Evolutionary conservation across 2,329 filamentous ascomycete genomes (phyloP).

Genomic region (Pezicula carpinea): DNA sequence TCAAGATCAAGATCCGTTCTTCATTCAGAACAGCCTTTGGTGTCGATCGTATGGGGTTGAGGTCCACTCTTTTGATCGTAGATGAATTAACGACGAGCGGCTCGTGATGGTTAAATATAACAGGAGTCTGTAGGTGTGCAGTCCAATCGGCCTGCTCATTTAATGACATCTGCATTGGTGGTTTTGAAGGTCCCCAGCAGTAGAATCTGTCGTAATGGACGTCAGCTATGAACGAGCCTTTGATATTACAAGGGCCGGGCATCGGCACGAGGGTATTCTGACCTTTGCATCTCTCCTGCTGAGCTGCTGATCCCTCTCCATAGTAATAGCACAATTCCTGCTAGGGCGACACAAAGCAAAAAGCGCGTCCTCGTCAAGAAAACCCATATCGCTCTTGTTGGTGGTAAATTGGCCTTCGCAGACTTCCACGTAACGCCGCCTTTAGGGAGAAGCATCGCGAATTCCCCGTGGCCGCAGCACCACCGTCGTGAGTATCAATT

Average conservation of each 20-base stretch:
- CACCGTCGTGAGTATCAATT: slow-evolving; percentile 31
- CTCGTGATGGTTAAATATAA: slow-evolving; percentile 93
- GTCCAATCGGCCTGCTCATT: slow-evolving; percentile 92
- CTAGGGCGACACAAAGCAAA: slow-evolving; percentile 66
- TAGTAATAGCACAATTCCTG: slow-evolving; percentile 71
- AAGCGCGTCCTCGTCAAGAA: slow-evolving; percentile 75
- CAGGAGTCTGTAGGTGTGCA: slow-evolving; percentile 82
- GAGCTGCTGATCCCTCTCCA: slow-evolving; percentile 82
- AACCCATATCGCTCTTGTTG: slow-evolving; percentile 65
- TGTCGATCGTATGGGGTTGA: slow-evolving; percentile 82
- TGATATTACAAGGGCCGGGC: slow-evolving; percentile 2
- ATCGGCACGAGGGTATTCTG: slow-evolving; percentile 8
- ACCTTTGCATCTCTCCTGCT: slow-evolving; percentile 89
- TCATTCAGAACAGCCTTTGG: slow-evolving; percentile 72
- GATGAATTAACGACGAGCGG: slow-evolving; percentile 79
- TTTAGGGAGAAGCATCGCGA: slow-evolving; percentile 82
- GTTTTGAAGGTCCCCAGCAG: slow-evolving; percentile 91
- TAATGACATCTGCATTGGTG: slow-evolving; percentile 91
- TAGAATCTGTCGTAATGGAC: slow-evolving; percentile 65
- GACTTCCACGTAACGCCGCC: slow-evolving; percentile 91
- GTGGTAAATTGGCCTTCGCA: slow-evolving; percentile 72
- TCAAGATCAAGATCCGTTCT: slow-evolving; percentile 87
- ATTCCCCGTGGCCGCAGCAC: slow-evolving; percentile 35
- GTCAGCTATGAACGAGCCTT: slow-evolving; percentile 10
- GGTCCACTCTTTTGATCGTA: slow-evolving; percentile 73